Evolutionary conservation across 2,329 filamentous ascomycete genomes (phyloP).

Genomic region (Phaeosphaeria sp.): DNA sequence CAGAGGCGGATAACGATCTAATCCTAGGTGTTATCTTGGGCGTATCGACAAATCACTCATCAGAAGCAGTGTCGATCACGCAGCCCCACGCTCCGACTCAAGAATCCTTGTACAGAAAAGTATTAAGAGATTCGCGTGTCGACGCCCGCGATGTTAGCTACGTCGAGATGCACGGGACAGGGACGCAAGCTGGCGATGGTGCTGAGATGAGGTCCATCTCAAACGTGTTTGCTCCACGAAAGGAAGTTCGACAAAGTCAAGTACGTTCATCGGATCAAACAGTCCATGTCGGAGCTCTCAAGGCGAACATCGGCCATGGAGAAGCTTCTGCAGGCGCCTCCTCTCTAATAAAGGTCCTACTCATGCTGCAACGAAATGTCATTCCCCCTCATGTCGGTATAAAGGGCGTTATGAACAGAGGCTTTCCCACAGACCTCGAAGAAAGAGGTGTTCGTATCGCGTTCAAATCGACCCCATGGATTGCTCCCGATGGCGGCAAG

Average conservation of each 20-base stretch:
- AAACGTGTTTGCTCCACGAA: slow-evolving; percentile 63
- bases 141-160: slow-evolving; percentile 81
- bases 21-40: slow-evolving; percentile 77
- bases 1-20: slow-evolving; percentile 74
- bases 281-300: slow-evolving; percentile 61
- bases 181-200: slow-evolving; percentile 83
- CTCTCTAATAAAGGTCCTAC: slow-evolving; percentile 59
- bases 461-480: slow-evolving; percentile 14
- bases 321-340: slow-evolving; percentile 63
- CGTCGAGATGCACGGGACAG: slow-evolving; percentile 89
- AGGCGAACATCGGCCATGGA: slow-evolving; percentile 63
- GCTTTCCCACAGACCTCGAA: slow-evolving; percentile 59
- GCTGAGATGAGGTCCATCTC: slow-evolving; percentile 83
- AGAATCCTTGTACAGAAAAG: slow-evolving; percentile 71
- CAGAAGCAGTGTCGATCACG: slow-evolving; percentile 81
- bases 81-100: slow-evolving; percentile 82
- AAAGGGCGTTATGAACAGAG: slow-evolving; percentile 63
- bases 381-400: slow-evolving; percentile 64
- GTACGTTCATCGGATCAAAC: too few species aligned
- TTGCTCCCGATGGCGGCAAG: slow-evolving; percentile 54
- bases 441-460: slow-evolving; percentile 62
- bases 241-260: slow-evolving; percentile 44
- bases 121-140: slow-evolving; percentile 75
- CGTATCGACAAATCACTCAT: slow-evolving; percentile 80
- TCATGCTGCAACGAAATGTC: slow-evolving; percentile 62